Percentiles rank a stretch among this genome's conserved stretches.
phyloP scores from a whole-genome alignment of 1,139 yeast genomes.

The Casaregolazyma suthepensis region DNA sequence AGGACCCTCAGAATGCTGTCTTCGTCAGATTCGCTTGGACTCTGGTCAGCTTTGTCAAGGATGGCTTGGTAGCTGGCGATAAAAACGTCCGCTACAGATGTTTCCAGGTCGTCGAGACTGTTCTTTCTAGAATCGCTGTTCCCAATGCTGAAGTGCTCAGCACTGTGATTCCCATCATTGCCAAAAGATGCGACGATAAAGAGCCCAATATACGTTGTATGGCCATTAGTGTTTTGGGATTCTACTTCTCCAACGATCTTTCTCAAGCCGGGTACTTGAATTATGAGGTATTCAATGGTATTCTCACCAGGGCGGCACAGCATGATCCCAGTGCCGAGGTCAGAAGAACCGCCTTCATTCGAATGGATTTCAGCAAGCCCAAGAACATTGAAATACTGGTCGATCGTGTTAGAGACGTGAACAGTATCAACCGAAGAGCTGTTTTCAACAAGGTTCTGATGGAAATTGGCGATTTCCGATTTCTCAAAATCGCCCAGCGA shows the following conservation, averaged over 20 bases:
- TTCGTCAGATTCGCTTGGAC: conserved; percentile 47
- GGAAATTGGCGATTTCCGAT: conserved; percentile 61
- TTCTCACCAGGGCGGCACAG: conserved; percentile 51
- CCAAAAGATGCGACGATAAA: conserved; percentile 65
- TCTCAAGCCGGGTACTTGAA: conserved; percentile 35
- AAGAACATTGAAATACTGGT: conserved; percentile 35
- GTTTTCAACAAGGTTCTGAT: conserved; percentile 66
- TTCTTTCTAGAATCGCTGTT: conserved; percentile 69
- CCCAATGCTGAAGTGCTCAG: conserved; percentile 69
- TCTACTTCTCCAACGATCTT: conserved; percentile 55
- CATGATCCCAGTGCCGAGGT: conserved; percentile 87
- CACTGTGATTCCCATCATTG: conserved; percentile 53
- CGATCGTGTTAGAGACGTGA: conserved; percentile 79
- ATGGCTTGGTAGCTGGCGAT: conserved; percentile 74
- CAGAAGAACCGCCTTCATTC: conserved; percentile 73
- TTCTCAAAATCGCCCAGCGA: conserved; percentile 52
- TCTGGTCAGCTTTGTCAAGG: conserved; percentile 57
- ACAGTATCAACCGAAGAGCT: conserved; percentile 62
- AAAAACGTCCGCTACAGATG: conserved; percentile 74
- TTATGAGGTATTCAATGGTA: conserved; percentile 32
- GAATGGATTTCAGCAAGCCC: conserved; percentile 46
- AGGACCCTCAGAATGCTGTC: conserved; percentile 30
- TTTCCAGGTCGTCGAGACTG: conserved; percentile 68
- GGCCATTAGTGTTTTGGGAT: conserved; percentile 71
- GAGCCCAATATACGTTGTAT: conserved; percentile 75